phyloP scores from a whole-genome alignment of 1,284 basidiomycete genomes.

The Fomes fomentarius region DNA sequence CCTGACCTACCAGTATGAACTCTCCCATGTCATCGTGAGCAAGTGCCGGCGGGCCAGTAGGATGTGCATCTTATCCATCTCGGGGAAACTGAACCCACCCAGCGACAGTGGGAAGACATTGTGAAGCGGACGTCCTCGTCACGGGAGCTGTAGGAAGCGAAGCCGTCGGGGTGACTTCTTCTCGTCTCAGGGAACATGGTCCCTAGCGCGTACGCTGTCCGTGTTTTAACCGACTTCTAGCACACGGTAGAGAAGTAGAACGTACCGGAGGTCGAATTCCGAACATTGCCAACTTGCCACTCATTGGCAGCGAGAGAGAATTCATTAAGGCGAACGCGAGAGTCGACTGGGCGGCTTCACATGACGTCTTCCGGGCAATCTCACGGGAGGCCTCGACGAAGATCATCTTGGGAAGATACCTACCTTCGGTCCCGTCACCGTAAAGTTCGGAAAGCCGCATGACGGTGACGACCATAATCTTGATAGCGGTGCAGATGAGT shows the following conservation, averaged over 20 bases:
- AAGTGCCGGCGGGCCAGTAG: background rate
- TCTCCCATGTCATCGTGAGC: background rate
- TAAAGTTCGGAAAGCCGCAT: background rate
- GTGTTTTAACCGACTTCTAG: no score
- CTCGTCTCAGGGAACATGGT: no score
- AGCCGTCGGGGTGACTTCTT: background rate
- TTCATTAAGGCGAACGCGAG: no score
- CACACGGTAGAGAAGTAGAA: no score
- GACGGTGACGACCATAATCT: background rate
- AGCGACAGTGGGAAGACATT: no score
- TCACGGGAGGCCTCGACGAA: background rate
- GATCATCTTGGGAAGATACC: background rate
- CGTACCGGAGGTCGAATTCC: no score
- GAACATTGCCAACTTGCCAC: no score
- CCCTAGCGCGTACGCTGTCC: no score
- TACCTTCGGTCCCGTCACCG: background rate
- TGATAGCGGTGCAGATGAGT: background rate
- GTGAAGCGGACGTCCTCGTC: background rate
- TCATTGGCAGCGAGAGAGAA: no score
- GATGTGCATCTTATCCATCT: background rate
- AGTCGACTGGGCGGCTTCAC: background rate
- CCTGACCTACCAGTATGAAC: background rate
- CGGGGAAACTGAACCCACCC: background rate
- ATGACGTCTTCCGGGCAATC: background rate
- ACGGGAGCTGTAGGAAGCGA: background rate